phyloP scores from a whole-genome alignment of 2,329 filamentous ascomycete genomes.

The Xylariaceae sp. region DNA sequence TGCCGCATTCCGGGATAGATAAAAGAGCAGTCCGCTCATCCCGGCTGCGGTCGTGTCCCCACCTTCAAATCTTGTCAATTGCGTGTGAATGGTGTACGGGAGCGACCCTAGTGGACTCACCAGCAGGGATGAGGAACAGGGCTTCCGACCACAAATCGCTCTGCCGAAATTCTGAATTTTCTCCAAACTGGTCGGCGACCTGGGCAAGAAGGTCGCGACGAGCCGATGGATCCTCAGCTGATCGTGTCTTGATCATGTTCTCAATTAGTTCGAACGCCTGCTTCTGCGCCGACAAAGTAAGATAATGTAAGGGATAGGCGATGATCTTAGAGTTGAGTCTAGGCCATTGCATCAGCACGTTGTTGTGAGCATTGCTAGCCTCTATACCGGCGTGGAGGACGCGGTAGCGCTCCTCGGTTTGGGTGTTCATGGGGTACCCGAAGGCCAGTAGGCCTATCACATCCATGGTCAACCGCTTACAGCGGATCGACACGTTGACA shows the following conservation, averaged over 20 bases:
- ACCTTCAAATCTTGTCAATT: not conserved
- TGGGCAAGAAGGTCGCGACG: conserved; percentile 19
- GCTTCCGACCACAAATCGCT: conserved; percentile 21
- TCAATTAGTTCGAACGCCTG: conserved; percentile 16
- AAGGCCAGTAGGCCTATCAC: conserved; percentile 20
- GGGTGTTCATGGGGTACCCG: conserved; percentile 17
- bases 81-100: not conserved
- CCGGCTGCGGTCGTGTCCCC: conserved; percentile 16
- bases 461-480: conserved; percentile 16
- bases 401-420: conserved; percentile 16
- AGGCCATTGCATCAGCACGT: conserved; percentile 18
- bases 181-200: conserved; percentile 13
- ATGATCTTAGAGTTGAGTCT: conserved; percentile 9
- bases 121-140: conserved; percentile 20
- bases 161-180: conserved; percentile 13
- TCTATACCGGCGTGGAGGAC: conserved; percentile 9
- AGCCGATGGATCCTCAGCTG: conserved; percentile 10
- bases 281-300: conserved; percentile 11
- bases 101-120: conserved; percentile 4
- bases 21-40: conserved; percentile 19
- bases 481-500: conserved; percentile 16
- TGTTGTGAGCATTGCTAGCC: conserved; percentile 12
- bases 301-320: conserved; percentile 13
- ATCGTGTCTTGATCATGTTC: conserved; percentile 18
- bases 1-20: conserved; percentile 15